Base-by-base conservation (phyloP, 257 asterid genomes). In the Fraxinus americana region DNA sequence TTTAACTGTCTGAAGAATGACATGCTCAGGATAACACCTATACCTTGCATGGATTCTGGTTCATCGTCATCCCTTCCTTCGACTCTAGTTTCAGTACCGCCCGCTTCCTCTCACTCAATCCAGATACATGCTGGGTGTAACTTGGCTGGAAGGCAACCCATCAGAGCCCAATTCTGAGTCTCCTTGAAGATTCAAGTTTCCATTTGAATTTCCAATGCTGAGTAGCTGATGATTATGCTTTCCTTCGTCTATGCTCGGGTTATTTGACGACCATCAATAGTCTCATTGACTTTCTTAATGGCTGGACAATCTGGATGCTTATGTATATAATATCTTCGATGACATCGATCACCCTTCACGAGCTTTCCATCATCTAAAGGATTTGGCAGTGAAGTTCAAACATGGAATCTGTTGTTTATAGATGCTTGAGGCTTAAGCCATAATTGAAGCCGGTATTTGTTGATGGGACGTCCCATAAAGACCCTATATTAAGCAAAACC, bases 321-420 rank as follows among this genome's bases (percentile, higher is more conserved):
- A 45, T 87, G 83, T 76, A 81, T 86, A 41, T 83, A 86, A 72
- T 86, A 88, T 85, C 92, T 87, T 77, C 93, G 78, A 17, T 90
- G 93, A 78, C 76, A 85, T 36, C 88, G 91, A 30, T 91, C 85
- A 57, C 96, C 93, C 77, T 90, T 89, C 71, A 89, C 93, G 54
- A 32, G 35, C 35, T 32, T 32, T 86, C 90, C 82, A 36, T 36
- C 41, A 36, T 36, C 41, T 36, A 36, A 5, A 36, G 10, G 10
- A 5, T 36, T 36, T 36, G 41, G 41, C 9, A 7, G 41, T 36
- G 41, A 36, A 36, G 41, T 36, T 32, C 35, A 3, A 32, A 32
- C 4, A 3, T 32, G 41, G 41, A 12, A 45, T 2, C 52, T 9
- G 14, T 9, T 10, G 13, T 45, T 45, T 45, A 45, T 45, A 50